Conservation (phyloP, 1,139 yeast genomes). For the Candida pseudoviswanathii region DNA sequence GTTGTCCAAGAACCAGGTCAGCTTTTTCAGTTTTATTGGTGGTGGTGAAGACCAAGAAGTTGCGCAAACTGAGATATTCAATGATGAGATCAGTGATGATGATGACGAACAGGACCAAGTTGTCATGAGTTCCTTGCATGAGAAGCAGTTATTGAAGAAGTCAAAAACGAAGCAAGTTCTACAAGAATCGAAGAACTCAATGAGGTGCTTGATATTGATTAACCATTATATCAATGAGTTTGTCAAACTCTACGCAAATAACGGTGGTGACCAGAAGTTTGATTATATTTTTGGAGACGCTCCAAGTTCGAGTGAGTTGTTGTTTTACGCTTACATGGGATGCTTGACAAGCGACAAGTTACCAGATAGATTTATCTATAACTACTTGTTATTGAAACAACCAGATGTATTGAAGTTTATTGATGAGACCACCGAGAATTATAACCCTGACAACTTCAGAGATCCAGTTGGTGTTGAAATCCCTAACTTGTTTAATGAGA, state of each 20-base stretch:
- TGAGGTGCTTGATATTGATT: conserved; percentile 50
- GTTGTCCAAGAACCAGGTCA: conserved; percentile 27
- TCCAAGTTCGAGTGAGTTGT: conserved; percentile 18
- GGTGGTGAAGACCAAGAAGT: conserved; percentile 15
- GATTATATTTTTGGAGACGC: conserved; percentile 11
- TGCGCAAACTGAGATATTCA: conserved; percentile 32
- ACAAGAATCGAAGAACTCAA: conserved; percentile 52
- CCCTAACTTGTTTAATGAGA: conserved; percentile 42
- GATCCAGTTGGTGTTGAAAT: conserved; percentile 30
- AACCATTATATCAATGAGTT: conserved; percentile 34
- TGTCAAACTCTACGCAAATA: conserved; percentile 20
- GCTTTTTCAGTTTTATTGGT: conserved; percentile 26
- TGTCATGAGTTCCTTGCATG: conserved; percentile 54
- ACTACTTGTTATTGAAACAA: conserved; percentile 30
- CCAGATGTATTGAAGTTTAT: conserved; percentile 21
- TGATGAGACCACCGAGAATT: background rate
- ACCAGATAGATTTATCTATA: conserved; percentile 47
- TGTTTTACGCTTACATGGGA: conserved; percentile 44
- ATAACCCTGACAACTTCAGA: conserved; percentile 17
- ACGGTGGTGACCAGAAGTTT: conserved; percentile 10
- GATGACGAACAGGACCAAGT: conserved; percentile 27
- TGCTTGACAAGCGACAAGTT: conserved; percentile 35
- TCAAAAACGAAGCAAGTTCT: conserved; percentile 43
- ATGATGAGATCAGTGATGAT: conserved; percentile 22
- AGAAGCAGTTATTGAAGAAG: conserved; percentile 46